Evolutionary conservation across 352 stramenopile species (phyloP), one percentile per base, ranked within the genome.

Genomic region (Phytophthora brassicae): DNA sequence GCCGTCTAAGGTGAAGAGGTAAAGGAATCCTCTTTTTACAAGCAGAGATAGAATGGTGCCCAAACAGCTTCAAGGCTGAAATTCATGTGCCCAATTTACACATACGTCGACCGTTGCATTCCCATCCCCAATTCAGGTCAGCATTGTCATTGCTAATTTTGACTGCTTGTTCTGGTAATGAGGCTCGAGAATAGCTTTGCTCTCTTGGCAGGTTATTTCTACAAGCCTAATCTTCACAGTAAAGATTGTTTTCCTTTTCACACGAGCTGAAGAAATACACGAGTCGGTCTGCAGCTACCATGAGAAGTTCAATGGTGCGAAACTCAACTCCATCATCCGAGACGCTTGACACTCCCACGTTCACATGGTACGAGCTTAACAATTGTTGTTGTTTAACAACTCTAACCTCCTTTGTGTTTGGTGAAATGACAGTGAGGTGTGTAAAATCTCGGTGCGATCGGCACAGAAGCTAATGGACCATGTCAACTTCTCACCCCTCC

Each of bases 381-480:
- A 19, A 7, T 46, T 51, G 28, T 4, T 6, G 13, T 28, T 22
- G 7, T 41, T 60, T 4, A 24, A 17, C 20, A 46, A 28, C 4
- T 53, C 31, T 73, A 23, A 68, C 23, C 50, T 24, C 16, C 19
- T 29, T 14, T 14, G 0, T 22, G 8, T 61, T 43, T 8, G 14
- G 28, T 63, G 17, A 29, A 62, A n/a, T n/a, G n/a, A 43, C 39
- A 94, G 86, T 50, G 86, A 95, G 63, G 86, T 95, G 52, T 95
- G 86, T 71, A 92, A 95, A 64, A 94, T 95, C 55, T 92, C 84
- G 28, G 79, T 95, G 54, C 84, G 86, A 16, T 95, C 86, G 9
- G 86, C 86, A 5, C 84, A 95, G 47, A 95, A 94, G 73, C 69
- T 95, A 42, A 77, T 94, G 24, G 86, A 95, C 56, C 86, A 95